A percentile compares a stretch with the other conserved stretches of the same genome.
phyloP scores from a whole-genome alignment of 2,329 filamentous ascomycete genomes.

The Fusarium luffae region DNA sequence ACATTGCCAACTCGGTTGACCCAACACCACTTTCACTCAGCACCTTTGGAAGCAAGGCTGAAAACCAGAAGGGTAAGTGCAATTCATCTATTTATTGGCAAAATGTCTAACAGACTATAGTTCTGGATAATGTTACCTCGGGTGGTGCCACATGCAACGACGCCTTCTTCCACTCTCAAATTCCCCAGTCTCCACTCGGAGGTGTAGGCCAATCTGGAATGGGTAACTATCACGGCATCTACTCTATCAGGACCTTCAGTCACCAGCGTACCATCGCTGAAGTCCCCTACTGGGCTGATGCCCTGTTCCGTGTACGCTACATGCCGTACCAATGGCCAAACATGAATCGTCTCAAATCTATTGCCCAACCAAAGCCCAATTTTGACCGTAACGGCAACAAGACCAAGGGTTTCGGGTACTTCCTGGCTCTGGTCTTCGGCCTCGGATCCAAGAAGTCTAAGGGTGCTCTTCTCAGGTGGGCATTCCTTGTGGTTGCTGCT shows the following conservation, averaged over 20 bases:
- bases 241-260: slow-evolving; percentile 58
- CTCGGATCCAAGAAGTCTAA: slow-evolving; percentile 62
- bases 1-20: slow-evolving; percentile 82
- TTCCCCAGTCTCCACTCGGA: slow-evolving; percentile 59
- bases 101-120: slow-evolving; percentile 48
- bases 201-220: slow-evolving; percentile 61
- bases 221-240: slow-evolving; percentile 61
- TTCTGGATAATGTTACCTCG: slow-evolving; percentile 55
- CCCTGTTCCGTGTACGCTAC: slow-evolving; percentile 74
- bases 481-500: slow-evolving; percentile 54
- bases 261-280: slow-evolving; percentile 54
- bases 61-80: slow-evolving; percentile 76
- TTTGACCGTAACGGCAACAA: slow-evolving; percentile 71
- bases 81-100: neutral
- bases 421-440: slow-evolving; percentile 61
- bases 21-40: slow-evolving; percentile 86
- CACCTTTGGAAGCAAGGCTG: slow-evolving; percentile 83
- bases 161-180: slow-evolving; percentile 56
- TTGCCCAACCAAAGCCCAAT: slow-evolving; percentile 62
- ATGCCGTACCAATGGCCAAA: slow-evolving; percentile 66
- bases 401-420: slow-evolving; percentile 64
- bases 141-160: slow-evolving; percentile 65
- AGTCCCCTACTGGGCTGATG: slow-evolving; percentile 53
- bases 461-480: slow-evolving; percentile 65
- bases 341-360: slow-evolving; percentile 57